Percentiles rank a stretch among this genome's conserved stretches.
Evolutionary conservation across 2,329 filamentous ascomycete genomes (phyloP).

Genomic region (Cyphellophora attinorum): DNA sequence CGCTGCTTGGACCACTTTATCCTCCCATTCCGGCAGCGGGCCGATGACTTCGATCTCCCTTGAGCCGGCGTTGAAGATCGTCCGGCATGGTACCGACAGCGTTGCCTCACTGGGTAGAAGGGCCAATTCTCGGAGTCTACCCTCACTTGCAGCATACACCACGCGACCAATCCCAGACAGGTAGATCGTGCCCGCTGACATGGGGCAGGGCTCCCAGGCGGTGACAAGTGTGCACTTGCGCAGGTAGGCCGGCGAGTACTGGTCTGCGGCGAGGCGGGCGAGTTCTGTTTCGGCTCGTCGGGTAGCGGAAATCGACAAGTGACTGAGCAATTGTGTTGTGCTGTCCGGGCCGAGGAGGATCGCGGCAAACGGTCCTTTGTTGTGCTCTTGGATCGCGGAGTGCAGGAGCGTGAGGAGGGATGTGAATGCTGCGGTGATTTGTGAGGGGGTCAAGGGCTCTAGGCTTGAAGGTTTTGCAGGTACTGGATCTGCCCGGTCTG

Average conservation of each 20-base stretch:
- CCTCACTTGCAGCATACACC: conserved; percentile 42
- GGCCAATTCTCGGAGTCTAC: conserved; percentile 34
- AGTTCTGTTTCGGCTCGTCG: conserved; percentile 44
- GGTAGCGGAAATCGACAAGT: conserved; percentile 43
- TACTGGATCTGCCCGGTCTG: conserved; percentile 1
- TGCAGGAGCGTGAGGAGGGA: conserved; percentile 34
- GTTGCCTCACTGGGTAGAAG: conserved; percentile 41
- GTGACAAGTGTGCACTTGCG: conserved; percentile 41
- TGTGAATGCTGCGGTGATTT: conserved; percentile 31
- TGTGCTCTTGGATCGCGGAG: conserved; percentile 30
- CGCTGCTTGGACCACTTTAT: conserved; percentile 35
- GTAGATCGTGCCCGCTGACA: conserved; percentile 40
- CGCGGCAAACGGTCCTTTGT: conserved; percentile 41
- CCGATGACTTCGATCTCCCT: conserved; percentile 42
- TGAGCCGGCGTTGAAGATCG: conserved; percentile 39
- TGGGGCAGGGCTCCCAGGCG: conserved; percentile 48
- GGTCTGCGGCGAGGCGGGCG: conserved; percentile 38
- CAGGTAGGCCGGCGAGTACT: conserved; percentile 40
- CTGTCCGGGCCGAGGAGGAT: conserved; percentile 42
- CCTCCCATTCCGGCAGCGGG: conserved; percentile 36
- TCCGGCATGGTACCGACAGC: conserved; percentile 39
- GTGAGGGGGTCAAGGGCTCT: conserved; percentile 24
- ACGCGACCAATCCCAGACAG: conserved; percentile 46
- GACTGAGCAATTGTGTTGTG: conserved; percentile 36
- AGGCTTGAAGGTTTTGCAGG: conserved; percentile 3